Percentiles rank a stretch among this genome's conserved stretches.
These are phyloP conservation scores for Takakia lepidozioides DNA, from an alignment of 225 moss, liverwort and hornwort genomes.

Conservation along the genomic window DNA sequence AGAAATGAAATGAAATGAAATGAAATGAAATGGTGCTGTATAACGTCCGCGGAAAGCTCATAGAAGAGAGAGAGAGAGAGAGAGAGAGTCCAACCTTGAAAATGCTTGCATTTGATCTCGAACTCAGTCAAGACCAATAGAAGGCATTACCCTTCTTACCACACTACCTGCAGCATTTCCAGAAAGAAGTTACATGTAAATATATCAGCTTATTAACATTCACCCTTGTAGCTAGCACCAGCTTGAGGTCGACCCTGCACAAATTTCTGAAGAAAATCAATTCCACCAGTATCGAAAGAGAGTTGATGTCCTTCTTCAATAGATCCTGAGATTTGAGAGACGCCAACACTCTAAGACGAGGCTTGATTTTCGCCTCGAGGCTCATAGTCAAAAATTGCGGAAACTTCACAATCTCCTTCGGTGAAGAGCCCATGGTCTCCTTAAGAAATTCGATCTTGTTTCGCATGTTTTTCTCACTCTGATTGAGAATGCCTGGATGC, in stretches of 20 bases:
- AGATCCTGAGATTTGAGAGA: constrained; percentile 23
- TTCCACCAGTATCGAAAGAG: too few relatives aligned
- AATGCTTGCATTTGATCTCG: too few relatives aligned
- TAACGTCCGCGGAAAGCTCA: too few relatives aligned
- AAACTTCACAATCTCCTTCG: constrained; percentile 26
- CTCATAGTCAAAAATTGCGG: constrained; percentile 33
- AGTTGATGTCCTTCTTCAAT: too few relatives aligned
- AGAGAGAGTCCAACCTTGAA: too few relatives aligned
- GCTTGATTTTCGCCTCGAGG: constrained; percentile 41
- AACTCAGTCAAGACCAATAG: too few relatives aligned
- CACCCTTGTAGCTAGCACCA: constrained; percentile 19
- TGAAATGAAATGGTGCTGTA: too few relatives aligned
- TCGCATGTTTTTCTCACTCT: constrained; percentile 33
- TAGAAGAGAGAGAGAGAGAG: too few relatives aligned
- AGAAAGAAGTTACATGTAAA: too few relatives aligned
- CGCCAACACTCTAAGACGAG: constrained; percentile 35
- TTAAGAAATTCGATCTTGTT: constrained; percentile 31
- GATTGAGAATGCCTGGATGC: constrained; percentile 34
- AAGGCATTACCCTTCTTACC: too few relatives aligned
- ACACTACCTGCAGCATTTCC: too few relatives aligned
- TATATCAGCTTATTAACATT: constrained; percentile 7
- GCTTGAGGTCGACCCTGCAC: constrained; percentile 28
- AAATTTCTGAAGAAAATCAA: constrained; percentile 43
- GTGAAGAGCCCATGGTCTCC: constrained; percentile 17
- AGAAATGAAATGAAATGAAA: too few relatives aligned